Evolutionary conservation across 345 rosid species (phyloP), one percentile per base, ranked within the genome.

Genomic region (Eucalyptus victrix): DNA sequence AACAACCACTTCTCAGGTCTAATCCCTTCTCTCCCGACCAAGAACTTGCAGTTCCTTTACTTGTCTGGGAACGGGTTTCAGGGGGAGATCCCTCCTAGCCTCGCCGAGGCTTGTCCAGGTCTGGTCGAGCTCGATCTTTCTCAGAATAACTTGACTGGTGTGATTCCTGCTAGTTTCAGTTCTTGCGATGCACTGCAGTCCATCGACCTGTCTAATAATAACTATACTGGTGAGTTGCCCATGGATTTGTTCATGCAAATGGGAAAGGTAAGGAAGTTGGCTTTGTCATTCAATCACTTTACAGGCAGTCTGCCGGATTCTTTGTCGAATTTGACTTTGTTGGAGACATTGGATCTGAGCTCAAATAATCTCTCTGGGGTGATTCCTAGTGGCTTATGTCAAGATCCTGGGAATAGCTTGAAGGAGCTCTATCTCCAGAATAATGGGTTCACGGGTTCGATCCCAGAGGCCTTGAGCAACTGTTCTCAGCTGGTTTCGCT

Each of bases 401-500:
- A 87, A 72, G 93, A 91, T 88, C 95, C 95, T 54, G 86, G 87
- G 34, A 94, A 51, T 88, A 94, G 90, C 60, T 93, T 96, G 88
- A 92, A 93, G 83, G 95, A 92, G 92, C 93, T 98, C 49, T 95
- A 93, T 89, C 95, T 98, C 69, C 99, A 97, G 86, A 92, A 95
- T 92, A 98, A 98, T 91, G 65, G 89, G 88, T 93, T 98, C 50
- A 90, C 90, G 14, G 99, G 99, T 6, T 86, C 93, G 12, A 94
- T 97, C 87, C 99, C 99, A 62, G 88, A 92, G 56, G 88, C 92
- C 42, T 93, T 98, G n/a, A 94, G 96, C 76, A 98, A 98, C 94
- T 98, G 99, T 90, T 94, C 99, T 6, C 93, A 96, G 89, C 95
- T 98, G 5, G 95, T 95, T 30, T 94, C 99, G 67, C 98, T 98